phyloP scores from a whole-genome alignment of 495 filamentous ascomycete genomes.

The Halenospora varia region DNA sequence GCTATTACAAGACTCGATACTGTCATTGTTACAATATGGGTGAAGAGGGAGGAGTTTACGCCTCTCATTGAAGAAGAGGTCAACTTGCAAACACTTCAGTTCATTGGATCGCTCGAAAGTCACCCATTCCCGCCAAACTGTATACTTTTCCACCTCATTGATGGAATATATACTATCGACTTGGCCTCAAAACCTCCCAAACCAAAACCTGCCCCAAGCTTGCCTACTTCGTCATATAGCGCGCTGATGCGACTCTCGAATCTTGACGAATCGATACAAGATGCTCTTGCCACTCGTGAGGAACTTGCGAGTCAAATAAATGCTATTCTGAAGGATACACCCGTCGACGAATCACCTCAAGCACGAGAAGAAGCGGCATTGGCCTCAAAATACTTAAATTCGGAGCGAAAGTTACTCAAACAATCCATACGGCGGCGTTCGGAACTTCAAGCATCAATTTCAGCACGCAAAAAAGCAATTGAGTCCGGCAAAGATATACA shows the following conservation, averaged over 20 bases:
- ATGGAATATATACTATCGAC: slow-evolving; percentile 78
- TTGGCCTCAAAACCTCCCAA: slow-evolving; percentile 38
- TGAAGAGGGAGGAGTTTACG: slow-evolving; percentile 57
- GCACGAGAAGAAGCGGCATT: slow-evolving; percentile 60
- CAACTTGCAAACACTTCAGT: slow-evolving; percentile 68
- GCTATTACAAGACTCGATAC: slow-evolving; percentile 58
- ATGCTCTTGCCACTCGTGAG: slow-evolving; percentile 75
- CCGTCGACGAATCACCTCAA: slow-evolving; percentile 48
- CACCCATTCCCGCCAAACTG: slow-evolving; percentile 82
- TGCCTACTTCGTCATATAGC: slow-evolving; percentile 79
- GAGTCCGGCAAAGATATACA: slow-evolving; percentile 55
- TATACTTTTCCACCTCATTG: slow-evolving; percentile 79
- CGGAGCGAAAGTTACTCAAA: slow-evolving; percentile 63
- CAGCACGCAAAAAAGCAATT: slow-evolving; percentile 63
- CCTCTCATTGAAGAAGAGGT: slow-evolving; percentile 70
- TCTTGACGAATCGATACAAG: slow-evolving; percentile 88
- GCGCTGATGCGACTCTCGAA: slow-evolving; percentile 85
- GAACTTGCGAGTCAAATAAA: slow-evolving; percentile 75
- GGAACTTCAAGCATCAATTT: slow-evolving; percentile 63
- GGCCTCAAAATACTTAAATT: slow-evolving; percentile 54
- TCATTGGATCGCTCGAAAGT: slow-evolving; percentile 74
- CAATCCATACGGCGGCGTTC: slow-evolving; percentile 49
- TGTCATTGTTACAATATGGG: slow-evolving; percentile 74
- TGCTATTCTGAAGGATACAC: slow-evolving; percentile 52
- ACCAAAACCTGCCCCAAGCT: slow-evolving; percentile 38